phyloP scores from a whole-genome alignment of 768 basidiomycete genomes.

The Hortiboletus flavorubellus region DNA sequence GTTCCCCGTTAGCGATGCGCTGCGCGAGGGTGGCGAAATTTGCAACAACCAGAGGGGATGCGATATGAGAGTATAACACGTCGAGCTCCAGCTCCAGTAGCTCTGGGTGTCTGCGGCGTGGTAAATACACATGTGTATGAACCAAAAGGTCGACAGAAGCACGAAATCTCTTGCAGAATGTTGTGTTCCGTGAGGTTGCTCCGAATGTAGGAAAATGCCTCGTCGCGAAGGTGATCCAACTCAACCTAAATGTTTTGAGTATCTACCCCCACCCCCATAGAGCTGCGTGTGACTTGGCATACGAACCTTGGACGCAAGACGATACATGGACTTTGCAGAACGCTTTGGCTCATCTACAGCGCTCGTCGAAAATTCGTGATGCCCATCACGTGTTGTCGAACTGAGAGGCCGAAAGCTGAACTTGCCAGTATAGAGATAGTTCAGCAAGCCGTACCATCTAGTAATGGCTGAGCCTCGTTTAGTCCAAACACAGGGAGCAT shows the following conservation, averaged over 20 bases:
- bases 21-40: slow-evolving; percentile 10
- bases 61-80: slow-evolving; percentile 17
- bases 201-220: not conserved
- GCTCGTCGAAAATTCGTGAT: not conserved
- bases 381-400: slow-evolving; percentile 3
- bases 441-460: slow-evolving; percentile 40
- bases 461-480: not conserved
- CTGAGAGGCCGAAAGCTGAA: slow-evolving; percentile 32
- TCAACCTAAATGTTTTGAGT: slow-evolving; percentile 9
- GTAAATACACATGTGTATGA: not conserved
- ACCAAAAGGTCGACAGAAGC: not conserved
- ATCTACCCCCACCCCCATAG: not conserved
- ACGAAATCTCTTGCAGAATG: slow-evolving; percentile 24
- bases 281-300: not conserved
- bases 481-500: not conserved
- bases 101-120: slow-evolving; percentile 1
- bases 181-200: slow-evolving; percentile 19
- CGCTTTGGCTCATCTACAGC: slow-evolving; percentile 20
- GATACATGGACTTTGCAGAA: slow-evolving; percentile 44
- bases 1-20: slow-evolving; percentile 18
- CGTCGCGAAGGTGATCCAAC: slow-evolving; percentile 18
- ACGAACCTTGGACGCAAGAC: slow-evolving; percentile 38
- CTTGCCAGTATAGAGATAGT: slow-evolving; percentile 38
- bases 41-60: slow-evolving; percentile 10
- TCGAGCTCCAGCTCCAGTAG: slow-evolving; percentile 22